phyloP scores from a whole-genome alignment of 106 monocot genomes.

The Gastrodia elata region DNA sequence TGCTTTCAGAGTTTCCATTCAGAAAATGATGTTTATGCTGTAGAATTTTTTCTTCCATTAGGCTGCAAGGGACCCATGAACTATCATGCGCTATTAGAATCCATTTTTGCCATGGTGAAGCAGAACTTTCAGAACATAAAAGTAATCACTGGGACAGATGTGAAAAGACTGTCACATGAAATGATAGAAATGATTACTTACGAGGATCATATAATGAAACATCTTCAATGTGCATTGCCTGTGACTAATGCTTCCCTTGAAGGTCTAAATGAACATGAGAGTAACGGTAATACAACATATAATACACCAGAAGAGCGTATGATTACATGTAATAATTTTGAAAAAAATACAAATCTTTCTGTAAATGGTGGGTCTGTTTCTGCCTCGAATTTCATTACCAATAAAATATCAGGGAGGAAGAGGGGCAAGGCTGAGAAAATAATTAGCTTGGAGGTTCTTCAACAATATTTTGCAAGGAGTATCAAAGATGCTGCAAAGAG shows the following conservation, averaged over 20 bases:
- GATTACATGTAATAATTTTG: slow-evolving; percentile 9
- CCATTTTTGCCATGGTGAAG: slow-evolving; percentile 36
- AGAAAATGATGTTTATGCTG: slow-evolving; percentile 54
- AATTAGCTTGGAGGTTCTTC: slow-evolving; percentile 59
- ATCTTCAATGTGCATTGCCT: slow-evolving; percentile 10
- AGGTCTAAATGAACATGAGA: slow-evolving; percentile 2
- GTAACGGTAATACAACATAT: neutral
- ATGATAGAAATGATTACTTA: slow-evolving; percentile 17
- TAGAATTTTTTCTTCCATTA: slow-evolving; percentile 81
- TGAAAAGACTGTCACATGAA: slow-evolving; percentile 19
- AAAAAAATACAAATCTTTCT: slow-evolving; percentile 7
- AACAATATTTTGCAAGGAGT: slow-evolving; percentile 55
- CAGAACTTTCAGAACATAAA: slow-evolving; percentile 41
- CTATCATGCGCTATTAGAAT: slow-evolving; percentile 38
- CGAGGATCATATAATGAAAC: slow-evolving; percentile 17
- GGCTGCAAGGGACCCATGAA: slow-evolving; percentile 27
- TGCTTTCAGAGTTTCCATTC: slow-evolving; percentile 51
- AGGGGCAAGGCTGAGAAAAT: slow-evolving; percentile 60
- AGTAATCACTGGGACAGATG: slow-evolving; percentile 18
- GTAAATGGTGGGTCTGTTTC: slow-evolving; percentile 5
- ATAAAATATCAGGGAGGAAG: slow-evolving; percentile 26
- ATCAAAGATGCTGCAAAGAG: slow-evolving; percentile 62
- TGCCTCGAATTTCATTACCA: slow-evolving; percentile 12
- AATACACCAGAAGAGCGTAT: slow-evolving; percentile 7
- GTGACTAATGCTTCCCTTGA: neutral